Evolutionary conservation across 495 filamentous ascomycete species (phyloP), one percentile per base, ranked within the genome.

Genomic region (Lasiosphaeriaceae sp.): DNA sequence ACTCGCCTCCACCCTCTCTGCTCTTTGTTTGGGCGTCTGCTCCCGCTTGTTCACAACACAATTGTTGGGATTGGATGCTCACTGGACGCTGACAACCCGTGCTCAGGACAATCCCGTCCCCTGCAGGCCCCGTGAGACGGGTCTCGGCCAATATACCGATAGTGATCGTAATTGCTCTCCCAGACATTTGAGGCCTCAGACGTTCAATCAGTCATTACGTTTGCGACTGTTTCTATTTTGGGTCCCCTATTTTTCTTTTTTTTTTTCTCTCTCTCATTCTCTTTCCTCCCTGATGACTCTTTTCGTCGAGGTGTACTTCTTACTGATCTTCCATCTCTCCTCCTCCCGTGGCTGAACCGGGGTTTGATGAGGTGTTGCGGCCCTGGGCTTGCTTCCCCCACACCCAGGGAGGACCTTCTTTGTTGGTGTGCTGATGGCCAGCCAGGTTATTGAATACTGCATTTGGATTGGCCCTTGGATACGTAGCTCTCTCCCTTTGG

Each of bases 401-500:
- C 26, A 31, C 26, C 3, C 26, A 31, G 4, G 9, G 26, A 31
- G 26, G 26, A 31, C 41, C 41, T 3, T 3, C 41, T 44, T 5
- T 43, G 39, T 5, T 43, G 39, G 39, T 43, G 14, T 14, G 39
- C 39, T 47, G 45, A 14, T 12, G 45, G 45, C 19, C 9, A 51
- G 22, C 11, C 12, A 31, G 48, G 24, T 24, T 37, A n/a, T 5
- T 12, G 24, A 6, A 55, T 16, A 20, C 8, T 8, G 8, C 34
- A 37, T 37, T 43, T 14, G 39, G 5, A 43, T 43, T 43, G 39
- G 39, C n/a, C n/a, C 39, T 43, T 17, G 12, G 39, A 43, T 24
- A 55, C 48, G 45, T 47, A 26, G 48, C 37, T 46, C 44, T 43
- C 47, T 45, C 51, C 34, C 22, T 62, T 63, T 59, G 52, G 60